A percentile compares a stretch with the other conserved stretches of the same genome.
Evolutionary conservation across 306 rosid genomes (phyloP).

Genomic region (Lathyrus aphaca): DNA sequence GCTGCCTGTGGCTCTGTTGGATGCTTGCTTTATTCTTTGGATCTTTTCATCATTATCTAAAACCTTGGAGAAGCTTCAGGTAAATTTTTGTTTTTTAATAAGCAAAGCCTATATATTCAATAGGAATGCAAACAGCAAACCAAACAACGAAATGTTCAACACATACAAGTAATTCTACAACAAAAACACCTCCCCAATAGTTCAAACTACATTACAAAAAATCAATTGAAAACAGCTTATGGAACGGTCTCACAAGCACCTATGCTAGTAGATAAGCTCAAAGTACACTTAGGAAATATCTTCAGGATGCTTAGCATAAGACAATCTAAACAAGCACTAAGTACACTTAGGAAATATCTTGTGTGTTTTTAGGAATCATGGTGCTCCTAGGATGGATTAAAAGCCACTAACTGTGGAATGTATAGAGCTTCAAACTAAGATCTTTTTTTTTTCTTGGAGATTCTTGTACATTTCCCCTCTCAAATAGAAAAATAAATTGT

Average conservation of each 20-base stretch:
- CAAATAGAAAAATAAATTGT: not conserved
- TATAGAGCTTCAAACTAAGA: conserved; percentile 11
- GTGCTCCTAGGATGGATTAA: conserved; percentile 16
- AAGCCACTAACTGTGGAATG: conserved; percentile 18
- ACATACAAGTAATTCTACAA: no score
- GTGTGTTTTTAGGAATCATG: not conserved
- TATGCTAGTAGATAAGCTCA: not conserved
- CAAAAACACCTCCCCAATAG: no score
- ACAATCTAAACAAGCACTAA: no score
- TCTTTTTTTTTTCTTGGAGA: conserved; percentile 29
- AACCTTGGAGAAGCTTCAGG: conserved; percentile 85
- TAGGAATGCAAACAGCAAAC: no score
- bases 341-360: not conserved
- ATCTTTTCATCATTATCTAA: conserved; percentile 72
- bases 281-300: no score
- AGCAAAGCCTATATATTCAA: no score
- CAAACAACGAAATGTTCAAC: no score
- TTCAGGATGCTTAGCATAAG: no score
- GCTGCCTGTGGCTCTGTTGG: conserved; percentile 73
- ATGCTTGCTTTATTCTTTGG: conserved; percentile 79
- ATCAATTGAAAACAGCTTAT: not conserved
- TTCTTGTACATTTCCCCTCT: conserved; percentile 21
- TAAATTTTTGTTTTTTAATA: no score
- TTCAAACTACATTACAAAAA: no score
- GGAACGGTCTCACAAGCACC: not conserved